These are phyloP conservation scores for Diaporthe australafricana DNA, from an alignment of 2,329 filamentous ascomycete genomes.

Conservation along the genomic window DNA sequence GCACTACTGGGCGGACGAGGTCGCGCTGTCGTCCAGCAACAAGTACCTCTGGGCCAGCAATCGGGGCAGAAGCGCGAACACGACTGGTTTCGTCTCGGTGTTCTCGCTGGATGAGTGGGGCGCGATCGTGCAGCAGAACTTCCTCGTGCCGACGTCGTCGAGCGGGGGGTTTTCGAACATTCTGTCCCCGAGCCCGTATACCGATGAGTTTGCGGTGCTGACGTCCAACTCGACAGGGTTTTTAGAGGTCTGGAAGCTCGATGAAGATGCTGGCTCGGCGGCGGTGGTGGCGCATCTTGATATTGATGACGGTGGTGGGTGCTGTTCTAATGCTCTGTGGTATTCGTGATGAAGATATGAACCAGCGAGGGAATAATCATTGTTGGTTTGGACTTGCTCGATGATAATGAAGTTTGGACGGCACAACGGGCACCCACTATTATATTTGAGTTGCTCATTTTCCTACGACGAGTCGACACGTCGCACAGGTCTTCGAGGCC, in stretches of 20 bases:
- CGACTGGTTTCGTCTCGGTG: not conserved
- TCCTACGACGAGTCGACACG: not conserved
- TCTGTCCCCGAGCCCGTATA: not conserved
- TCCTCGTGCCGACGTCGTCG: not conserved
- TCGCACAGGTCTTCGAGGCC: not conserved
- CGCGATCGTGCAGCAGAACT: slow-evolving; percentile 6
- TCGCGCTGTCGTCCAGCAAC: slow-evolving; percentile 44
- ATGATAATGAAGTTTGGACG: not conserved
- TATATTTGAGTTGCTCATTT: too few relatives aligned
- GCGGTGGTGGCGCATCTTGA: slow-evolving; percentile 12
- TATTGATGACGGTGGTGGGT: slow-evolving; percentile 8
- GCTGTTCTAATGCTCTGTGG: slow-evolving; percentile 22
- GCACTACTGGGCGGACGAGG: slow-evolving; percentile 49
- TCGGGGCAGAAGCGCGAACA: slow-evolving; percentile 34
- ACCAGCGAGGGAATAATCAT: not conserved
- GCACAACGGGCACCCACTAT: not conserved
- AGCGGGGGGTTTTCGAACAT: slow-evolving; percentile 1
- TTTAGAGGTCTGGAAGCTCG: slow-evolving; percentile 12
- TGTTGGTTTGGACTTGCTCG: not conserved
- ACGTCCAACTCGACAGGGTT: not conserved
- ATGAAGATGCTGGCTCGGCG: not conserved
- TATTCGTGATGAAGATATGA: not conserved
- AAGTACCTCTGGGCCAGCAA: slow-evolving; percentile 48
- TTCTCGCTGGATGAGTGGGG: slow-evolving; percentile 12
- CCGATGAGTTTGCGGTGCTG: slow-evolving; percentile 1